Evolutionary conservation across 1,284 basidiomycete species (phyloP).

Genomic region (Puccinia hordei): DNA sequence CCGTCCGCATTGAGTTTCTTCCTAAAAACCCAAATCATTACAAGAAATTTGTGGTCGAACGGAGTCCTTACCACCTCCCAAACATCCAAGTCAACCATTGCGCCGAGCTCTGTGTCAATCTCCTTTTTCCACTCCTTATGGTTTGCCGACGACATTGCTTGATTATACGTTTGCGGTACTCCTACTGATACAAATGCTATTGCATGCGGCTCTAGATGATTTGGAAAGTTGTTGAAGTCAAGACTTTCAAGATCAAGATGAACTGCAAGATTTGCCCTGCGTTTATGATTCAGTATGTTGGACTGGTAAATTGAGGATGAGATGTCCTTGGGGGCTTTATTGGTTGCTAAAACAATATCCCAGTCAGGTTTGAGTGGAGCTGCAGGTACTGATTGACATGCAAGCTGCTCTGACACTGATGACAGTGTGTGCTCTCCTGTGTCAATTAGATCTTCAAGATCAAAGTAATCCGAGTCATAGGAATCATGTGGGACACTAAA

Average conservation of each 20-base stretch:
- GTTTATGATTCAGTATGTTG: background rate
- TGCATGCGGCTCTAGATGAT: background rate
- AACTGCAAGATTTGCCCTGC: background rate
- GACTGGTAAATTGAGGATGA: background rate
- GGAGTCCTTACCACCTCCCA: conserved; percentile 6
- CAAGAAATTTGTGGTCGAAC: background rate
- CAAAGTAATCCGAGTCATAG: too few species aligned
- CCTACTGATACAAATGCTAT: background rate
- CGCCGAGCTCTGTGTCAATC: background rate
- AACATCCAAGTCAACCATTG: background rate
- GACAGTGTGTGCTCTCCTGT: too few species aligned
- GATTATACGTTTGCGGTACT: background rate
- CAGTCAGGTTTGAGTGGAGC: background rate
- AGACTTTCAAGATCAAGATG: background rate
- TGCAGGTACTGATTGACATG: too few species aligned
- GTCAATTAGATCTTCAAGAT: too few species aligned
- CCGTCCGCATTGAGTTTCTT: background rate
- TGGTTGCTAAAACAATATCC: background rate
- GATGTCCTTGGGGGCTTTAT: background rate
- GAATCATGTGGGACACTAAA: too few species aligned
- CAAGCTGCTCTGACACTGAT: too few species aligned
- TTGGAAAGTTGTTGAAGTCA: background rate
- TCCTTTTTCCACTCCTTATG: background rate
- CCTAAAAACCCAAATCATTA: background rate
- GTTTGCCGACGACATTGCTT: background rate